A percentile compares a stretch with the other conserved stretches of the same genome.
phyloP scores from a whole-genome alignment of 169 alveolate genomes.

The Eimeria necatrix region DNA sequence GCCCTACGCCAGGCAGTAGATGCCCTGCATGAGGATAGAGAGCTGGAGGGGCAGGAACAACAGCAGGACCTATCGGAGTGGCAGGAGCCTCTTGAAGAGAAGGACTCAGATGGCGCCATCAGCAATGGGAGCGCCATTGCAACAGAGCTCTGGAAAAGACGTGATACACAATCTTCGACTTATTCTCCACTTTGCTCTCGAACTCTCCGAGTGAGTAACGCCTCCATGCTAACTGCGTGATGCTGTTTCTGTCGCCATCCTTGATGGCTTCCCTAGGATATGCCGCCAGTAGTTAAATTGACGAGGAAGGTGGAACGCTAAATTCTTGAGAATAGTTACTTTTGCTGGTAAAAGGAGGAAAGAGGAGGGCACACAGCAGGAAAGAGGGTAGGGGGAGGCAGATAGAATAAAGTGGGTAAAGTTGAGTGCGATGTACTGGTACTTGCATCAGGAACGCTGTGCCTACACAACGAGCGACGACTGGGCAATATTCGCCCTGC shows the following conservation, averaged over 20 bases:
- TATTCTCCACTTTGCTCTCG: conserved; percentile 55
- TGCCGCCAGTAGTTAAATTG: neutral
- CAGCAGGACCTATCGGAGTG: neutral
- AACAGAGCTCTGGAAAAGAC: conserved; percentile 27
- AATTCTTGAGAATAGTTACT: no score
- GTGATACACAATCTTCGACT: conserved; percentile 19
- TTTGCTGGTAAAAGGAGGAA: neutral
- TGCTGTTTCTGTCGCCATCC: neutral
- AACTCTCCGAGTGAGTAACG: conserved; percentile 21
- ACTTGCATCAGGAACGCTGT: conserved; percentile 75
- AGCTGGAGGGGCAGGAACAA: neutral
- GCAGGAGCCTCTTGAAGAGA: conserved; percentile 10
- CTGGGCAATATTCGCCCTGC: conserved; percentile 78
- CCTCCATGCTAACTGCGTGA: neutral
- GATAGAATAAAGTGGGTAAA: neutral
- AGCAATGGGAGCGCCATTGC: neutral
- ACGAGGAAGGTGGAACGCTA: no score
- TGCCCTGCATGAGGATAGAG: neutral
- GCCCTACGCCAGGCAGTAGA: conserved; percentile 29
- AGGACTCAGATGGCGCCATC: neutral
- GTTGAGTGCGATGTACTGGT: neutral
- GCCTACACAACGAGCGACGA: conserved; percentile 78
- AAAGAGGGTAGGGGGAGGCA: neutral
- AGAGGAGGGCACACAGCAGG: neutral
- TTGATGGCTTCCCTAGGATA: neutral